These are phyloP conservation scores for Acanthamoeba royreba DNA, from an alignment of 208 protist species.

Conservation along the genomic window DNA sequence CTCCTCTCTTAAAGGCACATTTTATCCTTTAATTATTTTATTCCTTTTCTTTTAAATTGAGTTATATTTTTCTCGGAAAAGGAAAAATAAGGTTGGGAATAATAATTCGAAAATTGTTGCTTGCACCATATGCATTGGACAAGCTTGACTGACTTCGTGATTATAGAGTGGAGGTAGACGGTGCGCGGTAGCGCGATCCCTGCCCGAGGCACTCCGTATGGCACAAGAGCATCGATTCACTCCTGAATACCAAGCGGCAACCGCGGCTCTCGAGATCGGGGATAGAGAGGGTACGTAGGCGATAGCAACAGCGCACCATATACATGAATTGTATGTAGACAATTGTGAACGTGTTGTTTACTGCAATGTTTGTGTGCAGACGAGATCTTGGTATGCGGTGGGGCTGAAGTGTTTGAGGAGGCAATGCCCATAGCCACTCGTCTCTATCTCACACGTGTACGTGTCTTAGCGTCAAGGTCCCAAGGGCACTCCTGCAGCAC, in stretches of 20 bases:
- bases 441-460: neutral
- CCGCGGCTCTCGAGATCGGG: too few relatives aligned
- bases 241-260: neutral
- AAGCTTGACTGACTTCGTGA: too few relatives aligned
- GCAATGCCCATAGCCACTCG: neutral
- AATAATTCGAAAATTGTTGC: too few relatives aligned
- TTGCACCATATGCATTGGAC: too few relatives aligned
- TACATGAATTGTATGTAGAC: too few relatives aligned
- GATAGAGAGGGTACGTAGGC: too few relatives aligned
- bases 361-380: too few relatives aligned
- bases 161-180: neutral
- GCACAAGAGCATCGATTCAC: neutral
- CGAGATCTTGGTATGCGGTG: neutral
- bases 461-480: too few relatives aligned
- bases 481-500: too few relatives aligned
- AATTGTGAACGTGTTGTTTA: too few relatives aligned
- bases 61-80: neutral
- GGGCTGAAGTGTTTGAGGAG: neutral
- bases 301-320: too few relatives aligned
- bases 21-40: neutral
- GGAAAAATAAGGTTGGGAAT: too few relatives aligned
- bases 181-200: neutral
- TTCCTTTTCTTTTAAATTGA: neutral
- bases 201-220: neutral
- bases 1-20: neutral